phyloP scores from a whole-genome alignment of 345 rosid genomes.

The Brassica carinata region DNA sequence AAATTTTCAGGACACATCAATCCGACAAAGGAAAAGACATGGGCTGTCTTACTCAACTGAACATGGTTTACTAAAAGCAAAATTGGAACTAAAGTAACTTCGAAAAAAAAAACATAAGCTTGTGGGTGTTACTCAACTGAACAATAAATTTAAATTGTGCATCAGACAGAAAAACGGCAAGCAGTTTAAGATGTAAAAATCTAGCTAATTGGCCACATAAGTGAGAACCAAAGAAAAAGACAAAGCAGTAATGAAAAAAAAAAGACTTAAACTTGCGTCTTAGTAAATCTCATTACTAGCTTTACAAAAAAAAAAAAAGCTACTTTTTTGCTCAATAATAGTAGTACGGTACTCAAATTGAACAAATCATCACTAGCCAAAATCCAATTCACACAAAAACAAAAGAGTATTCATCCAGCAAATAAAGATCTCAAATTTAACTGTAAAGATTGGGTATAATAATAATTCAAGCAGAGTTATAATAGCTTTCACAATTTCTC shows the following conservation, averaged over 20 bases:
- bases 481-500: neutral
- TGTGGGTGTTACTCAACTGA: slow-evolving; percentile 4
- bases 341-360: slow-evolving; percentile 2
- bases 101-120: slow-evolving; percentile 2
- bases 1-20: neutral
- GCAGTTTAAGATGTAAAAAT: neutral
- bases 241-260: neutral
- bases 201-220: neutral
- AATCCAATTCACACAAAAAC: neutral
- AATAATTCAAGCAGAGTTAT: neutral
- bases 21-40: slow-evolving; percentile 24
- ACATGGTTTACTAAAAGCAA: slow-evolving; percentile 22
- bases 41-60: neutral
- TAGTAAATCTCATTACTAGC: neutral
- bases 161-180: slow-evolving; percentile 13
- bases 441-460: neutral
- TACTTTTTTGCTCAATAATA: slow-evolving; percentile 1
- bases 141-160: slow-evolving; percentile 1
- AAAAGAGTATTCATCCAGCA: slow-evolving; percentile 13
- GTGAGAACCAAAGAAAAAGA: slow-evolving; percentile 5
- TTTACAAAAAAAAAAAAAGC: neutral
- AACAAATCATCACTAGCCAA: neutral
- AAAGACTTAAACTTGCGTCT: neutral
- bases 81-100: neutral
- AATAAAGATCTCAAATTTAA: slow-evolving; percentile 23